A percentile compares a stretch with the other conserved stretches of the same genome.
Conservation (phyloP, 768 basidiomycete genomes). For the Lyophyllum atratum region DNA sequence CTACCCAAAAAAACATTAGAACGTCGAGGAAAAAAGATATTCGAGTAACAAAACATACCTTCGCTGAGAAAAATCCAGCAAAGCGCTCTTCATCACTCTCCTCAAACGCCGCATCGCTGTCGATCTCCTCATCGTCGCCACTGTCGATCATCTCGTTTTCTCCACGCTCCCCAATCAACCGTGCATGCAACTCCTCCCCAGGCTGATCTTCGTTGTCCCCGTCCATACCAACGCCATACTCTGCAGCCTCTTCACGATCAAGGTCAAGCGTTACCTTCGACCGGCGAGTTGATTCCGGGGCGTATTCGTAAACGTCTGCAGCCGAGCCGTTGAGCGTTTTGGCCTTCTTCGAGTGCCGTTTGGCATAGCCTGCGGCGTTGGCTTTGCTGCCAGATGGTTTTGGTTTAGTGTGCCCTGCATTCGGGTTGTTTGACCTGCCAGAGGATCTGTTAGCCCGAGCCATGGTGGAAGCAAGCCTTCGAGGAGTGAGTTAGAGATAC, state of each 20-base stretch:
- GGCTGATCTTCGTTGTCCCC: constrained; percentile 39
- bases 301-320: constrained; percentile 67
- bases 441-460: constrained; percentile 1
- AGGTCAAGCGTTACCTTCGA: constrained; percentile 54
- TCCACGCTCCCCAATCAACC: constrained; percentile 53
- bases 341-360: constrained; percentile 49
- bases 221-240: constrained; percentile 42
- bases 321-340: constrained; percentile 30
- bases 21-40: background rate
- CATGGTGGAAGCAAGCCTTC: background rate
- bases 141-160: constrained; percentile 59
- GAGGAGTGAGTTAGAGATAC: too few species aligned
- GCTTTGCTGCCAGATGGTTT: constrained; percentile 28
- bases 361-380: constrained; percentile 53
- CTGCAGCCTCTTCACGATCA: constrained; percentile 54
- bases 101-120: constrained; percentile 83
- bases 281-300: constrained; percentile 50
- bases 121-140: constrained; percentile 83
- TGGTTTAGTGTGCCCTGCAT: constrained; percentile 15
- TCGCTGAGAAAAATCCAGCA: constrained; percentile 58
- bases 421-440: constrained; percentile 1
- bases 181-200: constrained; percentile 37
- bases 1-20: constrained; percentile 8
- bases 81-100: constrained; percentile 81
- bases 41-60: constrained; percentile 30